Conservation (phyloP, 2,329 filamentous ascomycete species). For the Grosmannia serpens region DNA sequence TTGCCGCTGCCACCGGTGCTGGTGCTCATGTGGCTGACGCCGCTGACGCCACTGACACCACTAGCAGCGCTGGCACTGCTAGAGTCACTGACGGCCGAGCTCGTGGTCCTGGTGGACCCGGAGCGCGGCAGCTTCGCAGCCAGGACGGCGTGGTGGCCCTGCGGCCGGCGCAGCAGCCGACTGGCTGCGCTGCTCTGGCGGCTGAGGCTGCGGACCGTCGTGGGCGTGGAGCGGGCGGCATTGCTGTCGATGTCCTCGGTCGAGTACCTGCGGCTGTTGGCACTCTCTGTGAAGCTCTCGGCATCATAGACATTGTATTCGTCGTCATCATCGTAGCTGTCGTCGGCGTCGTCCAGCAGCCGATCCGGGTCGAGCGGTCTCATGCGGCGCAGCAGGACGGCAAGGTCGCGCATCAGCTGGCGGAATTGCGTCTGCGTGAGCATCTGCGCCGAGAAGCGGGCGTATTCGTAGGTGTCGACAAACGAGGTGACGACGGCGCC, state of each 20-base stretch:
- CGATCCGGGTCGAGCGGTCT: conserved; percentile 44
- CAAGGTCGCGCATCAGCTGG: conserved; percentile 72
- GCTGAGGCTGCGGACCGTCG: conserved; percentile 30
- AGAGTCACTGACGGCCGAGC: neutral
- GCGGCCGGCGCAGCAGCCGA: no score
- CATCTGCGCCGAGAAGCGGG: conserved; percentile 65
- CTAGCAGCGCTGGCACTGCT: neutral
- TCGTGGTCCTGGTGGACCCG: neutral
- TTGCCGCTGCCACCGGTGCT: neutral
- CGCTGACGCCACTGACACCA: no score
- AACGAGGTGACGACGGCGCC: conserved; percentile 44
- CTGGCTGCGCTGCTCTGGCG: neutral
- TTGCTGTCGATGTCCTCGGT: conserved; percentile 34
- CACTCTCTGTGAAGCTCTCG: conserved; percentile 19
- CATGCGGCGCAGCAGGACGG: conserved; percentile 70
- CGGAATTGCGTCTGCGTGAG: conserved; percentile 63
- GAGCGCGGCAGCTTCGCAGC: neutral
- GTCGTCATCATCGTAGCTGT: conserved; percentile 12
- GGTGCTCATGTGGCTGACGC: neutral
- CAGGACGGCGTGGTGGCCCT: neutral
- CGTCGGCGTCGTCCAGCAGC: conserved; percentile 24
- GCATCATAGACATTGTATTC: conserved; percentile 11
- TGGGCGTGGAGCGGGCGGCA: conserved; percentile 28
- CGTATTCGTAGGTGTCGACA: conserved; percentile 66
- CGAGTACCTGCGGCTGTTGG: conserved; percentile 1